Evolutionary conservation across 169 alveolate species (phyloP).

Genomic region (Cryptosporidium sp.): DNA sequence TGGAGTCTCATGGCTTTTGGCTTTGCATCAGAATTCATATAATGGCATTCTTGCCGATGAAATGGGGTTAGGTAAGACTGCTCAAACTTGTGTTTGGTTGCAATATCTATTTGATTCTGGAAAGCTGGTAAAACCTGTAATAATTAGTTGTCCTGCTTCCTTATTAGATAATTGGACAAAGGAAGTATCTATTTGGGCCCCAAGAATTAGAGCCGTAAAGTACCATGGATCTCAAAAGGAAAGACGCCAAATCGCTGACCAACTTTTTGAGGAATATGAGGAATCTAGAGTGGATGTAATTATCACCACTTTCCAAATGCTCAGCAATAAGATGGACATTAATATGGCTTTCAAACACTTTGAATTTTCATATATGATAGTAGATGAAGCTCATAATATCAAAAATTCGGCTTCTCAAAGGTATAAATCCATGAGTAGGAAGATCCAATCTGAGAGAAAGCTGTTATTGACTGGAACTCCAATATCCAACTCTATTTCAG

Average conservation of each 20-base stretch:
- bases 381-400: constrained; percentile 94
- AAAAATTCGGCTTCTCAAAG: constrained; percentile 90
- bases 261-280: constrained; percentile 32
- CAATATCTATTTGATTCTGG: constrained; percentile 77
- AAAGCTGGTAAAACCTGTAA: constrained; percentile 79
- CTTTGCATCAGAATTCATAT: constrained; percentile 86
- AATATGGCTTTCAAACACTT: constrained; percentile 55
- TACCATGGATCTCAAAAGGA: constrained; percentile 86
- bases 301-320: constrained; percentile 69
- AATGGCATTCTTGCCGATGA: constrained; percentile 92
- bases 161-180: constrained; percentile 88
- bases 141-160: constrained; percentile 87
- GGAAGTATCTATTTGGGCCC: constrained; percentile 90
- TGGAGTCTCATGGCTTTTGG: constrained; percentile 89
- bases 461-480: constrained; percentile 91
- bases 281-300: constrained; percentile 28
- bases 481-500: constrained; percentile 78
- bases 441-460: constrained; percentile 85
- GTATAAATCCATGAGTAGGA: constrained; percentile 86
- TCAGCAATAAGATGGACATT: constrained; percentile 48
- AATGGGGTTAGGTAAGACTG: constrained; percentile 93
- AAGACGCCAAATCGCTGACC: constrained; percentile 75
- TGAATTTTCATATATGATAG: constrained; percentile 84
- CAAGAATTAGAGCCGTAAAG: constrained; percentile 84
- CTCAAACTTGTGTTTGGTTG: constrained; percentile 88